phyloP scores from a whole-genome alignment of 768 basidiomycete species.

The Boletus patriciae region DNA sequence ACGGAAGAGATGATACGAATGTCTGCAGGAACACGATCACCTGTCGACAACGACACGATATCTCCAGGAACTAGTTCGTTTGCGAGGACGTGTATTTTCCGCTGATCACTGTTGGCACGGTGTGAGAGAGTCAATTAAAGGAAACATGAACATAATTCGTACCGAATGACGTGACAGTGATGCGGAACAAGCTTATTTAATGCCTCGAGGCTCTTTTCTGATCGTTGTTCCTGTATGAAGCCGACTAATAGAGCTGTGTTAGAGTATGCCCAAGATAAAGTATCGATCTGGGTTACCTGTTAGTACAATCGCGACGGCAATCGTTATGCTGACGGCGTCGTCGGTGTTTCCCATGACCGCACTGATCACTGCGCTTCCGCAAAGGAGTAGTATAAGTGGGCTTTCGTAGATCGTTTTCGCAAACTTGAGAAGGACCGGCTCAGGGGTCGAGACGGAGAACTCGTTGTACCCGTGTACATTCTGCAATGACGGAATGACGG shows the following conservation, averaged over 20 bases:
- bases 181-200: constrained; percentile 97
- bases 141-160: constrained; percentile 5
- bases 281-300: constrained; percentile 60
- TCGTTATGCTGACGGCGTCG: constrained; percentile 89
- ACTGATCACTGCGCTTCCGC: constrained; percentile 87
- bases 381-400: constrained; percentile 85
- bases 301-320: constrained; percentile 90
- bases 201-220: constrained; percentile 92
- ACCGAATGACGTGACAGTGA: constrained; percentile 88
- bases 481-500: constrained; percentile 63
- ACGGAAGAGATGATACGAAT: constrained; percentile 78
- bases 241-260: constrained; percentile 53
- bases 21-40: constrained; percentile 94
- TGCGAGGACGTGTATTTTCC: constrained; percentile 78
- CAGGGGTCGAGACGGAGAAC: constrained; percentile 81
- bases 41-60: constrained; percentile 83
- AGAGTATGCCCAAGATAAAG: background rate
- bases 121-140: background rate
- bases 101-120: constrained; percentile 39
- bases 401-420: constrained; percentile 95
- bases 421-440: constrained; percentile 83
- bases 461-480: constrained; percentile 87
- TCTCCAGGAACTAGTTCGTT: constrained; percentile 98
- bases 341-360: constrained; percentile 94
- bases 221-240: constrained; percentile 93